These are phyloP conservation scores for Candida montana DNA, from an alignment of 805 yeast genomes.

Conservation along the genomic window DNA sequence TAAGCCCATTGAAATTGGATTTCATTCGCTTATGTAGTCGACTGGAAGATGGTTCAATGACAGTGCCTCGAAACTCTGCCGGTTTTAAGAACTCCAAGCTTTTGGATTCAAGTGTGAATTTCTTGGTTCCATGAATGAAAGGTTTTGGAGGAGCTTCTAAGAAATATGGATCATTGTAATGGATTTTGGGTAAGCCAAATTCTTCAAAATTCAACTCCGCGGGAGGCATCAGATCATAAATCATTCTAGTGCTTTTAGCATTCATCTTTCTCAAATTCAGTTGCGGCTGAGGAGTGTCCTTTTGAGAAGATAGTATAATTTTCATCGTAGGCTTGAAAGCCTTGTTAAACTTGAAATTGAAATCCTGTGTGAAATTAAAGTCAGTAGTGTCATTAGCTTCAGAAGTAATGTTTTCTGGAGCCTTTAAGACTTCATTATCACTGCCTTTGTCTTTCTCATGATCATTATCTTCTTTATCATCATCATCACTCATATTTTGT, in stretches of 20 bases:
- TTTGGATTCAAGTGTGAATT: slow-evolving; percentile 42
- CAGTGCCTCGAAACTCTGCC: slow-evolving; percentile 21
- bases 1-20: neutral
- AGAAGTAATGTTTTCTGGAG: too few species aligned
- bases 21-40: too few species aligned
- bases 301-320: neutral
- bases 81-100: slow-evolving; percentile 30
- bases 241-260: neutral
- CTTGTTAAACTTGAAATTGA: neutral
- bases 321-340: neutral
- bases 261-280: neutral
- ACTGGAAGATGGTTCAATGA: neutral
- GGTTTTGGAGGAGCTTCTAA: slow-evolving; percentile 46
- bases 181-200: slow-evolving; percentile 43
- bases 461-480: neutral
- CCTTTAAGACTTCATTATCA: neutral
- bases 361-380: slow-evolving; percentile 10
- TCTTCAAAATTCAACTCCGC: slow-evolving; percentile 36
- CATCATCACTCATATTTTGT: neutral
- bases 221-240: slow-evolving; percentile 15
- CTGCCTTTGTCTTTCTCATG: slow-evolving; percentile 1
- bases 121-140: slow-evolving; percentile 62
- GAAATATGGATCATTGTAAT: slow-evolving; percentile 62
- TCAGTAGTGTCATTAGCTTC: slow-evolving; percentile 7
- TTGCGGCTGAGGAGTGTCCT: neutral